These are phyloP conservation scores for Venturia oleaginea DNA, from an alignment of 2,329 filamentous ascomycete species.

Conservation along the genomic window DNA sequence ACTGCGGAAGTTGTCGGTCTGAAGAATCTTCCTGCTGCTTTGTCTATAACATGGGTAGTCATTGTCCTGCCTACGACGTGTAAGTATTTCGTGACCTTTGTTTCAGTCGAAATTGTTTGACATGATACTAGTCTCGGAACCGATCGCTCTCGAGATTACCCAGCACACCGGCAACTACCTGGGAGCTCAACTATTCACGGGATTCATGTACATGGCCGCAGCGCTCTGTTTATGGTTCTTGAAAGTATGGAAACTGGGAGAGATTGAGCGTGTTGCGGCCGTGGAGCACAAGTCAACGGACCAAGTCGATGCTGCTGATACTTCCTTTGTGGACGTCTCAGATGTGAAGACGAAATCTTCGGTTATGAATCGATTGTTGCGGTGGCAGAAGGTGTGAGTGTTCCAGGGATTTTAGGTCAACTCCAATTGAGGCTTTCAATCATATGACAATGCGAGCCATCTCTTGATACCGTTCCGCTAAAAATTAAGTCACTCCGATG, in stretches of 20 bases:
- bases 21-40: conserved; percentile 55
- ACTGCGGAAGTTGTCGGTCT: conserved; percentile 67
- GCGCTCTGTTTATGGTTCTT: conserved; percentile 46
- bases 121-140: conserved; percentile 36
- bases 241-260: conserved; percentile 51
- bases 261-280: conserved; percentile 31
- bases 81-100: conserved; percentile 20
- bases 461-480: no score
- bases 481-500: no score
- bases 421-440: no score
- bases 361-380: neutral
- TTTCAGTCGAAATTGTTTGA: conserved; percentile 11
- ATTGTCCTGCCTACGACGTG: conserved; percentile 62
- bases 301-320: neutral
- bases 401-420: no score
- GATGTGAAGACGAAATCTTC: neutral
- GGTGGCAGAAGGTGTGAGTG: neutral
- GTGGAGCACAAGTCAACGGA: neutral
- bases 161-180: conserved; percentile 43
- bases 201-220: conserved; percentile 52
- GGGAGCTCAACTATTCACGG: conserved; percentile 52
- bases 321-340: neutral
- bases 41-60: conserved; percentile 64
- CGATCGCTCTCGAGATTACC: conserved; percentile 48
- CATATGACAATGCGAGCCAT: no score